Percentiles rank a stretch among this genome's conserved stretches.
Evolutionary conservation across 1,284 basidiomycete genomes (phyloP).

Genomic region (Tylopilus microsporus): DNA sequence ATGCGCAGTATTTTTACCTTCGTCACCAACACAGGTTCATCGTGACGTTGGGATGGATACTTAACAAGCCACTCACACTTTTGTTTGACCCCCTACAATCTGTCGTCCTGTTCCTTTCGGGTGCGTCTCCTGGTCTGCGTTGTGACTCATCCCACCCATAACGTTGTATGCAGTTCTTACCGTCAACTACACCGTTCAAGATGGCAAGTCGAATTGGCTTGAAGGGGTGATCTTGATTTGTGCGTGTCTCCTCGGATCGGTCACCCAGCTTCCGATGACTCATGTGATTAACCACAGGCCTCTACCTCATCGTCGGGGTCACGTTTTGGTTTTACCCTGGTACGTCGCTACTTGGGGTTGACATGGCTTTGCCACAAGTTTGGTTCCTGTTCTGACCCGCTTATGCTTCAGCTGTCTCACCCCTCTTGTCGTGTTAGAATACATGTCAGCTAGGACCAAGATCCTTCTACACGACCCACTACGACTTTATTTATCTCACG

Average conservation of each 20-base stretch:
- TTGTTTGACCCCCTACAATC: slow-evolving; percentile 83
- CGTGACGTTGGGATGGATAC: slow-evolving; percentile 61
- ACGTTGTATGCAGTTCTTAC: slow-evolving; percentile 48
- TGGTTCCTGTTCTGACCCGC: slow-evolving; percentile 6
- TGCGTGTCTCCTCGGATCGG: slow-evolving; percentile 21
- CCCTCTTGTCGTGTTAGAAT: no score
- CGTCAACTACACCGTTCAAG: slow-evolving; percentile 75
- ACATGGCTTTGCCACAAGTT: background rate
- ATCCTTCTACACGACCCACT: background rate
- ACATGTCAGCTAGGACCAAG: background rate
- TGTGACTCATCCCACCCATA: background rate
- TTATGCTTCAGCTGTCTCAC: no score
- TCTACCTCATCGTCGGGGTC: slow-evolving; percentile 36
- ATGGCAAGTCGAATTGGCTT: slow-evolving; percentile 82
- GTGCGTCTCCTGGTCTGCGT: slow-evolving; percentile 16
- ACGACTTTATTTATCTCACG: background rate
- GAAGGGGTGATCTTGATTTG: slow-evolving; percentile 72
- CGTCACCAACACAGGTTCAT: slow-evolving; percentile 51
- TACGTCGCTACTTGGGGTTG: slow-evolving; percentile 29
- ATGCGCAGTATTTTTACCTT: slow-evolving; percentile 42
- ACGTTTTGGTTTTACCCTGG: slow-evolving; percentile 45
- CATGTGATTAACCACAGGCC: slow-evolving; percentile 29
- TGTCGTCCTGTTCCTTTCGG: slow-evolving; percentile 51
- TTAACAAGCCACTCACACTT: slow-evolving; percentile 65
- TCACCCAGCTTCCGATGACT: no score